Evolutionary conservation across 306 rosid species (phyloP).

Genomic region (Rosa persica): DNA sequence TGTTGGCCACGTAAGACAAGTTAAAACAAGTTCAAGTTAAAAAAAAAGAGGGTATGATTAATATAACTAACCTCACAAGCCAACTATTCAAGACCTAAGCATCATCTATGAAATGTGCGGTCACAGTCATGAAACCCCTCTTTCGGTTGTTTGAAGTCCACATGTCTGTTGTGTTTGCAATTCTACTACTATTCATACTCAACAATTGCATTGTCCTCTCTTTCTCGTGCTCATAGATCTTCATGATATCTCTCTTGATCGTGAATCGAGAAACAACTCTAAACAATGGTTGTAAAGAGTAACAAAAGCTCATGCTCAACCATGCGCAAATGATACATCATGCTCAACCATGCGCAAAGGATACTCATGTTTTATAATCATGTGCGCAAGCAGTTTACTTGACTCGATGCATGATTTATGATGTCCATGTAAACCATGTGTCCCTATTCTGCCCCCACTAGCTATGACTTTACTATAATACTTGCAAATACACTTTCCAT

Average conservation of each 20-base stretch:
- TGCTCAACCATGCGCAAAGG: neutral
- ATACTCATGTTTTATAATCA: neutral
- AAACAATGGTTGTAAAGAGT: neutral
- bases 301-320: neutral
- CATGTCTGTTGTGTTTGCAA: neutral
- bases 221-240: neutral
- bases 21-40: too few species aligned
- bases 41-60: too few species aligned
- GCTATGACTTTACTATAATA: too few species aligned
- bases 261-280: neutral
- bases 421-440: too few species aligned
- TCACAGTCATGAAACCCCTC: neutral
- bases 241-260: neutral
- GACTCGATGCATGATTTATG: too few species aligned
- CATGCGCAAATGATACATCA: neutral
- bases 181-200: neutral
- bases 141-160: neutral
- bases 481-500: too few species aligned
- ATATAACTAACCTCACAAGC: neutral
- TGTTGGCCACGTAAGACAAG: too few species aligned
- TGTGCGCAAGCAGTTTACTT: too few species aligned
- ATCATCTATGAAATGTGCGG: neutral
- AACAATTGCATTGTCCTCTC: neutral
- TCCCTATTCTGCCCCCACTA: too few species aligned
- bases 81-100: neutral